Evolutionary conservation across 2,329 filamentous ascomycete species (phyloP), one percentile per base, ranked within the genome.

Genomic region (Hymenoscyphus fraxineus): DNA sequence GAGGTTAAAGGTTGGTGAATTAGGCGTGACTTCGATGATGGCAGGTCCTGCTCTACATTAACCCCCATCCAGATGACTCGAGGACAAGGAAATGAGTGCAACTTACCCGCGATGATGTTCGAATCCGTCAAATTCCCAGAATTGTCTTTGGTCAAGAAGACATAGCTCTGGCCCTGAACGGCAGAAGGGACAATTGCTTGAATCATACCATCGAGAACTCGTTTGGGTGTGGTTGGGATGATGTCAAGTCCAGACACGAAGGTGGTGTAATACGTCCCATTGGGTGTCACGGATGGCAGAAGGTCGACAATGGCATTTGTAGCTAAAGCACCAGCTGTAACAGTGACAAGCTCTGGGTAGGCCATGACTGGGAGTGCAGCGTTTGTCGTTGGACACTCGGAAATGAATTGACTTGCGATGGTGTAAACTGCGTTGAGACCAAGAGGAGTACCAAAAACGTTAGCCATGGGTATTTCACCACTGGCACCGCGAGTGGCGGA

Each of bases 381-480:
- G 73, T 88, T 88, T 69, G 76, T 78, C 6, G 77, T 67, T 1
- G 87, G 85, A 75, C 86, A 89, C 1, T 77, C 75, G 5, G 74
- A 78, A 73, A 90, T 88, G 76, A 89, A 89, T 54, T 78, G 78
- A 0, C 84, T 80, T 0, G 87, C 87, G 19, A 90, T 82, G 1
- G 85, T 87, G 78, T 82, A 88, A 58, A 90, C 85, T 66, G 83
- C 78, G 73, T 87, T 83, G 69, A 83, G 79, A 67, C 77, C 76
- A 41, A 90, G 78, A 0, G 87, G 84, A 31, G 82, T 80, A 63
- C 88, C 87, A 64, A 87, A 87, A 10, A 86, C 76, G 68, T 85
- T 81, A 0, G 87, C 78, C 70, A 85, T 86, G 3, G 86, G 84
- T 7, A 76, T 75, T 69, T 85, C 74, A 60, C 78, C 76, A 27